These are phyloP conservation scores for Prunus campanulata DNA, from an alignment of 306 rosid genomes.

Conservation along the genomic window DNA sequence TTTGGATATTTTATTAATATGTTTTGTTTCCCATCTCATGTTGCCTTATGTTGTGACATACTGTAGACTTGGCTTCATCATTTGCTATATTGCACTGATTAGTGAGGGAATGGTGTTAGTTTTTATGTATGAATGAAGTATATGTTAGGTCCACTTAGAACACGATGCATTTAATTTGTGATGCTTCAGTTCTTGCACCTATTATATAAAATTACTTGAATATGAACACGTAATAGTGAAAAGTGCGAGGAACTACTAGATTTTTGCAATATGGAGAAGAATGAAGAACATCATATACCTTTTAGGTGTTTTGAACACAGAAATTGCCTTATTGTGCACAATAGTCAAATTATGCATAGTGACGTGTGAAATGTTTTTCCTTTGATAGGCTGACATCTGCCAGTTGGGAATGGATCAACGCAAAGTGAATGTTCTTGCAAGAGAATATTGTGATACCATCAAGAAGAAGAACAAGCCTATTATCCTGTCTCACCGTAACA, in stretches of 20 bases:
- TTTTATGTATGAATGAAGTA: not conserved
- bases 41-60: too few species aligned
- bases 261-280: not conserved
- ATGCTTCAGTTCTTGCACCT: not conserved
- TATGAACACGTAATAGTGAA: not conserved
- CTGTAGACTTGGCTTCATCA: too few species aligned
- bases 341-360: too few species aligned
- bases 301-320: not conserved
- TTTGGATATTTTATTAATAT: not conserved
- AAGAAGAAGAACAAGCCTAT: slow-evolving; percentile 90
- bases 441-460: slow-evolving; percentile 81
- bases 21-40: too few species aligned
- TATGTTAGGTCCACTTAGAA: not conserved
- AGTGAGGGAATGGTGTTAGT: not conserved
- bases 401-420: slow-evolving; percentile 96
- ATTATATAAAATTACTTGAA: not conserved
- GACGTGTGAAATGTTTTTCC: not conserved
- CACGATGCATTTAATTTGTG: not conserved
- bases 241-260: not conserved
- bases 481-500: slow-evolving; percentile 83
- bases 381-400: slow-evolving; percentile 81
- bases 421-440: slow-evolving; percentile 80
- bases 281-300: not conserved
- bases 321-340: too few species aligned
- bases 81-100: not conserved